These are phyloP conservation scores for Trichosphaerium sp. DNA, from an alignment of 78 protist genomes.

Conservation along the genomic window DNA sequence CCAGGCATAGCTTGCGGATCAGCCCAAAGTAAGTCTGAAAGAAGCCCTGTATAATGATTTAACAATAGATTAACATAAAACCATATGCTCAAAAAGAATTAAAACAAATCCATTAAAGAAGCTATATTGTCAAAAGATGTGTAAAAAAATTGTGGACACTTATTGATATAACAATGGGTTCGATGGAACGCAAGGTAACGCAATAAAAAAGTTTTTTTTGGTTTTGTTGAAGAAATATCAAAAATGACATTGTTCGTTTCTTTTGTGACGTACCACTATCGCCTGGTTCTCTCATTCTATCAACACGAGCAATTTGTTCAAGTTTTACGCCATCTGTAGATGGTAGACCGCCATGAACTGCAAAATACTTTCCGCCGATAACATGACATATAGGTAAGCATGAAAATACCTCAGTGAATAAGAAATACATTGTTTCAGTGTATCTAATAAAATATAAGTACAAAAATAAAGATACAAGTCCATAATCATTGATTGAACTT, in stretches of 20 bases:
- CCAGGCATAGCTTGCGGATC: conserved; percentile 80
- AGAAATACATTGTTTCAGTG: conserved; percentile 21
- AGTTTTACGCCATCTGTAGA: conserved; percentile 69
- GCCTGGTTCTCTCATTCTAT: conserved; percentile 65
- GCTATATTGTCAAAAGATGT: no score
- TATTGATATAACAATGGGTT: no score
- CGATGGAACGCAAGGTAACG: no score
- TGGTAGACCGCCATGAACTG: conserved; percentile 88
- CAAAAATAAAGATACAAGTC: no score
- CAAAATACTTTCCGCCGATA: conserved; percentile 15
- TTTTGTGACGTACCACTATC: conserved; percentile 34
- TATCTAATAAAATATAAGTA: no score
- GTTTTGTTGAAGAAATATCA: not conserved
- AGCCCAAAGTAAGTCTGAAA: conserved; percentile 85
- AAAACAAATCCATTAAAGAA: no score
- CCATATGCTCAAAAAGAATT: no score
- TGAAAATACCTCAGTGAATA: conserved; percentile 67
- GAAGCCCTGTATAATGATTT: conserved; percentile 49
- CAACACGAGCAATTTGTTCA: conserved; percentile 58
- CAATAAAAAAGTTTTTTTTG: not conserved
- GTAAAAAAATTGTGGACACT: no score
- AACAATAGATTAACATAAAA: not conserved
- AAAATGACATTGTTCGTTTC: no score
- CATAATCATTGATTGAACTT: no score
- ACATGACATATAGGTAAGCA: conserved; percentile 62